Evolutionary conservation across 2,329 filamentous ascomycete species (phyloP).

Genomic region (Exserohilum rostratum): DNA sequence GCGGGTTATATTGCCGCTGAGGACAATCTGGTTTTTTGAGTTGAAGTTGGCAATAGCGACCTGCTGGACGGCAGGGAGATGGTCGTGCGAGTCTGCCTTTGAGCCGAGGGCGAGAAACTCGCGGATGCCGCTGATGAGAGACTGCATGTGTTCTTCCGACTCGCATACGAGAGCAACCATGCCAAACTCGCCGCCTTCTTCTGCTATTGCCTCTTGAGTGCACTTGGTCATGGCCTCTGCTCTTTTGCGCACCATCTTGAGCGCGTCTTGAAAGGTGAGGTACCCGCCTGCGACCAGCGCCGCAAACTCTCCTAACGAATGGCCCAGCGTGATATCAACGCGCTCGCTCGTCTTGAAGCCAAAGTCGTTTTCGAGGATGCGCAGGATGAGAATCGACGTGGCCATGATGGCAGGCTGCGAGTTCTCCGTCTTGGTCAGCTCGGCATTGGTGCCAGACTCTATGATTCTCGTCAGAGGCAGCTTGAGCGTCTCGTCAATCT

Average conservation of each 20-base stretch:
- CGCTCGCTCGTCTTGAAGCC: constrained; percentile 72
- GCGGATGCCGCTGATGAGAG: constrained; percentile 74
- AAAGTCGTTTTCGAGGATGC: constrained; percentile 85
- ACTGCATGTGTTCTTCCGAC: constrained; percentile 69
- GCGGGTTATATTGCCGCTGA: constrained; percentile 82
- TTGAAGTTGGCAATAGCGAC: constrained; percentile 94
- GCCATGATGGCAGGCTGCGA: constrained; percentile 97
- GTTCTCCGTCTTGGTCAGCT: constrained; percentile 81
- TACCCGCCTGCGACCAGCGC: constrained; percentile 86
- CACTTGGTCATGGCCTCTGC: constrained; percentile 85
- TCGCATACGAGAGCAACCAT: constrained; percentile 95
- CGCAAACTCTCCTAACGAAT: constrained; percentile 92
- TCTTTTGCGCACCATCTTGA: constrained; percentile 76
- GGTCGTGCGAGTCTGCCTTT: constrained; percentile 70
- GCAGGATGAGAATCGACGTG: constrained; percentile 86
- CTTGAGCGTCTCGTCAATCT: constrained; percentile 80
- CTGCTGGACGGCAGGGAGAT: constrained; percentile 79
- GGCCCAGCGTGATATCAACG: constrained; percentile 83
- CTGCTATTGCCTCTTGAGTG: constrained; percentile 67
- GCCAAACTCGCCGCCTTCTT: constrained; percentile 81
- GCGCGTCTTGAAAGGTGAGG: constrained; percentile 75
- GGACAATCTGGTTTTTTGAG: constrained; percentile 92
- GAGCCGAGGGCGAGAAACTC: constrained; percentile 77
- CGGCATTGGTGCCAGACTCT: constrained; percentile 75
- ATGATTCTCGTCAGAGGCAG: constrained; percentile 80